Evolutionary conservation across 306 rosid species (phyloP), one percentile per base, ranked within the genome.

Genomic region (Cucurbita ficifolia): DNA sequence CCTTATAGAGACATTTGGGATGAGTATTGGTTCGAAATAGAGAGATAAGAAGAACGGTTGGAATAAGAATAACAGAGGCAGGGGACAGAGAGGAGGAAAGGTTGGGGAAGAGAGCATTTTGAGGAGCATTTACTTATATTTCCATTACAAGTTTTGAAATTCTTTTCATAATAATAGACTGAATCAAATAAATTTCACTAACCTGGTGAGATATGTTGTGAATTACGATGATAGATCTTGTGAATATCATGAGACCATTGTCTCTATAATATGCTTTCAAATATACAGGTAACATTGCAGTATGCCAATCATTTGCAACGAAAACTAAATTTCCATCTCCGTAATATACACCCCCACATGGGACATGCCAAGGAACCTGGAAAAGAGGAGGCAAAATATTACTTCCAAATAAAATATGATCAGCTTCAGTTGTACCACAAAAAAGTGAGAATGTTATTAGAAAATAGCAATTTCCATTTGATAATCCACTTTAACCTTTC

Each of bases 141-240:
- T 58, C 10, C 64, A 12, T 2, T 5, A 13, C 7, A 58, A 14
- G 21, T 35, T 59, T 35, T 60, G 67, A 16, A 45, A 43, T n/a
- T n/a, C n/a, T n/a, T n/a, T 35, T 60, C 45, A 35, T 7, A 49
- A 12, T 5, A 6, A 39, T 16, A 29, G 5, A 38, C 36, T 33
- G 54, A 79, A 65, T 78, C 72, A 45, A 76, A 60, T 12, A 42
- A 43, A 43, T 3, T 43, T 43, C 67, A 60, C 11, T 8, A 65
- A 93, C 98, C 98, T 95, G 99, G 86, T 91, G 84, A 70, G 99
- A 97, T 76, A 95, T 91, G 92, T 91, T 95, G 79, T 95, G 99
- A 83, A 95, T 95, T 78, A 95, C 99, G 48, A 95, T 89, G 80
- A 87, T 73, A 7, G 97, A 91, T 80, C 99, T 85, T 43, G 99